Percentiles rank a stretch among this genome's conserved stretches.
phyloP scores from a whole-genome alignment of 805 yeast species.

The Candida mattraensis region DNA sequence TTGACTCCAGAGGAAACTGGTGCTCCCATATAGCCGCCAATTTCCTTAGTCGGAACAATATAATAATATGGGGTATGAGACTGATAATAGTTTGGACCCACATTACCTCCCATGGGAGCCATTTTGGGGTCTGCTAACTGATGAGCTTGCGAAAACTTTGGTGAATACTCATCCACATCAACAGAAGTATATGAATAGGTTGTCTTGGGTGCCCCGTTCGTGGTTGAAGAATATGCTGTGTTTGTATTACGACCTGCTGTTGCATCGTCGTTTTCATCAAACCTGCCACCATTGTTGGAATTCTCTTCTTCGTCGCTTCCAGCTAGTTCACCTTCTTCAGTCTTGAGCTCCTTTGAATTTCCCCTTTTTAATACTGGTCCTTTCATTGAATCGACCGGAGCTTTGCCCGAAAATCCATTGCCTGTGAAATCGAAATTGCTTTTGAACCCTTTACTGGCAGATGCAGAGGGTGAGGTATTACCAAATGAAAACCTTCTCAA shows the following conservation, averaged over 20 bases:
- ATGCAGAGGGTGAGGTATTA: constrained; percentile 15
- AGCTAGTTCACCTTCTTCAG: constrained; percentile 14
- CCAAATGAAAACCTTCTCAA: constrained; percentile 21
- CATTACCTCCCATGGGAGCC: constrained; percentile 12
- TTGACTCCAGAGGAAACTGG: constrained; percentile 15
- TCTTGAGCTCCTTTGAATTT: constrained; percentile 8
- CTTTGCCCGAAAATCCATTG: constrained; percentile 8
- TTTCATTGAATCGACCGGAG: constrained; percentile 5
- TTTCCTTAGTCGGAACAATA: constrained; percentile 30
- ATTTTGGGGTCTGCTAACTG: constrained; percentile 10
- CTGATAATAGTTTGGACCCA: constrained; percentile 20
- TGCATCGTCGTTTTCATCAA: constrained; percentile 24
- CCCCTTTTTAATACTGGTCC: constrained; percentile 6
- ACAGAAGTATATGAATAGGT: constrained; percentile 30
- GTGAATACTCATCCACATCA: constrained; percentile 26
- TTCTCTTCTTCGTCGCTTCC: constrained; percentile 19
- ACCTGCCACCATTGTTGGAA: constrained; percentile 5
- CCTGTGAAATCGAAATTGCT: constrained; percentile 18
- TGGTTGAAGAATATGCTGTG: constrained; percentile 27
- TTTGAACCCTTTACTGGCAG: constrained; percentile 15
- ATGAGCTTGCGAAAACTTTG: constrained; percentile 13
- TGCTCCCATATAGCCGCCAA: constrained; percentile 18
- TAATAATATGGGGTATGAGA: constrained; percentile 31
- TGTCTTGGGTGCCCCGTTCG: constrained; percentile 29
- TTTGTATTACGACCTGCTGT: constrained; percentile 24